Base-by-base conservation (phyloP, 1,284 basidiomycete genomes). In the Trametes sp. region DNA sequence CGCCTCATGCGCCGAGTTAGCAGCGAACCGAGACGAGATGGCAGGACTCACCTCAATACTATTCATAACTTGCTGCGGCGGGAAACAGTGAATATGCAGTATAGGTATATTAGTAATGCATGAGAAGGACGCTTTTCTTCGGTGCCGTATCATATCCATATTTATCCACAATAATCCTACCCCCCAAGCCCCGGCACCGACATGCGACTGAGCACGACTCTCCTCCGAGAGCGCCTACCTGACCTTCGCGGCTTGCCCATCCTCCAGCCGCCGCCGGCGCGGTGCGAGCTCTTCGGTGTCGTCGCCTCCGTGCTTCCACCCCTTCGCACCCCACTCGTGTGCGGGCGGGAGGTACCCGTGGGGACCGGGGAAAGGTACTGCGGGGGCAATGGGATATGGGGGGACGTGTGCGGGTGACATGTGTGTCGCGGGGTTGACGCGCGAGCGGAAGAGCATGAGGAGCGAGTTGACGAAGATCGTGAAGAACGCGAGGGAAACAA, bases 381-480 rank as follows among this genome's bases (percentile, higher is more conserved):
- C 69, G 51, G 83, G 78, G 11, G 80, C 70, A 31, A 82, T 75
- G 55, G 82, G 76, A 71, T 82, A 85, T 50, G 81, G 72, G 55
- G 78, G 73, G 63, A 69, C 53, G 26, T 62, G 70, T 0, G 58
- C 41, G 4, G 65, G 64, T 2, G 64, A 35, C 26, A 62, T 46
- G 36, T 51, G 64, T 14, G 70, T 53, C 4, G 67, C 54, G 3
- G 73, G 70, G 36, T 72, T 68, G 53, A 85, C 82, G 69, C 84
- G 83, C 54, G 89, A 80, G 54, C 91, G 88, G 74, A 91, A 93
- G 46, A 92, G 81, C 46, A 87, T 92, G 54, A 95, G 82, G 41
- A 95, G 80, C 8, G 92, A 83, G 78, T 96, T 96, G 76, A 95
- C 87, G 76, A 96, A 90, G 41, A 93, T 79, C 29, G 93, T 92